Percentiles rank a stretch among this genome's conserved stretches.
Evolutionary conservation across 2,329 filamentous ascomycete genomes (phyloP).

Genomic region (Aspergillus novoparasiticus): DNA sequence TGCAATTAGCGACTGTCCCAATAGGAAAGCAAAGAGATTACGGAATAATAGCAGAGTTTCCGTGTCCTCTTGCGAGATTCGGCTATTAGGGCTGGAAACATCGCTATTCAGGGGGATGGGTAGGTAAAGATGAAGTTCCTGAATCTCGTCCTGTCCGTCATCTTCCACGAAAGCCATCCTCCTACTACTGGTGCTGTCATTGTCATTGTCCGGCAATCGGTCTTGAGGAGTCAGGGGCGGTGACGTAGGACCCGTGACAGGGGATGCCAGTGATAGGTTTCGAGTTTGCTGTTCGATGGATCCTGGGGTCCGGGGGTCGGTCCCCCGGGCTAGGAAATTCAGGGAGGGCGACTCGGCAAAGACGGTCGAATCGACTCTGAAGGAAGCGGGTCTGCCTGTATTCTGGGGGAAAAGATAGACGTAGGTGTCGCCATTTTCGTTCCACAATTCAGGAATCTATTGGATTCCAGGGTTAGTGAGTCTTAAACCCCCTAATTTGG

Average conservation of each 20-base stretch:
- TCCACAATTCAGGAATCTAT: constrained; percentile 63
- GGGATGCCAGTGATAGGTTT: constrained; percentile 34
- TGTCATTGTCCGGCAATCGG: constrained; percentile 37
- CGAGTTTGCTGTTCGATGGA: constrained; percentile 32
- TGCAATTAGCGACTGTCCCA: constrained; percentile 63
- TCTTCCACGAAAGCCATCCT: constrained; percentile 50
- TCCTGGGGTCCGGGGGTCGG: constrained; percentile 48
- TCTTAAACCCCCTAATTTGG: background rate
- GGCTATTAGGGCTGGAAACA: constrained; percentile 36
- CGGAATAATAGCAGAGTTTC: constrained; percentile 62
- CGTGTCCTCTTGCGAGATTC: constrained; percentile 51
- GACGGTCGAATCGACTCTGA: constrained; percentile 62
- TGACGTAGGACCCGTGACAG: constrained; percentile 26
- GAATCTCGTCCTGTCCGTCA: constrained; percentile 46
- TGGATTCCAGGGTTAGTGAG: constrained; percentile 13
- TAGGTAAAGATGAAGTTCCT: constrained; percentile 58
- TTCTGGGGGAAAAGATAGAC: constrained; percentile 64
- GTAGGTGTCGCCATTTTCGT: constrained; percentile 63
- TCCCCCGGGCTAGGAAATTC: constrained; percentile 58
- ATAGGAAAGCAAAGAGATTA: constrained; percentile 65
- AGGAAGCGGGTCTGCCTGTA: constrained; percentile 60
- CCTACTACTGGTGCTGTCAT: constrained; percentile 50
- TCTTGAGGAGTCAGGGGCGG: constrained; percentile 36
- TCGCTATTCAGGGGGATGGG: constrained; percentile 60
- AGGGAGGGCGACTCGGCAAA: constrained; percentile 60